These are phyloP conservation scores for Flaveria ramosissima DNA, from an alignment of 129 eudicot species.

Conservation along the genomic window DNA sequence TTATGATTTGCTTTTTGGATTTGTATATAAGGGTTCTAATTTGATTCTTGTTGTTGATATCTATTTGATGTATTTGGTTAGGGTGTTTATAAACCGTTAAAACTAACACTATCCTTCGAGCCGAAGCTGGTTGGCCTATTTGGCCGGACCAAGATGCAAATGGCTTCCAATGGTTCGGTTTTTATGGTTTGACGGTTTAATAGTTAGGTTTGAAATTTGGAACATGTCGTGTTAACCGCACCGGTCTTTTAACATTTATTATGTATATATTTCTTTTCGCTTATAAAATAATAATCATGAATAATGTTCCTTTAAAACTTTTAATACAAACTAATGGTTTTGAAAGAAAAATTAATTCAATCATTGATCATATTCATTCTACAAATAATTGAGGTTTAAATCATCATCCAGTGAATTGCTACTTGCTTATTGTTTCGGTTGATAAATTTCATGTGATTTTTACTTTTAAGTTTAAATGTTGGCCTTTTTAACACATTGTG, in stretches of 20 bases:
- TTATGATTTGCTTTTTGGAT: neutral
- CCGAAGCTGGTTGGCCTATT: neutral
- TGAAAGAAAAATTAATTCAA: neutral
- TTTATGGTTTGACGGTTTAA: no score
- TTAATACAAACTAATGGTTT: no score
- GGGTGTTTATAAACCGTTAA: neutral
- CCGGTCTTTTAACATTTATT: neutral
- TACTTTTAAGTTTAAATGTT: neutral
- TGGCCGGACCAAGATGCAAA: neutral
- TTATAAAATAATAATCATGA: no score
- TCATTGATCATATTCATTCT: neutral
- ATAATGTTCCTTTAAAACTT: no score
- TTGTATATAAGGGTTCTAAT: neutral
- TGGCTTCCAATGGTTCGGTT: neutral
- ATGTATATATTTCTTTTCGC: no score
- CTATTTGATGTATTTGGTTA: neutral
- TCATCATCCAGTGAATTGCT: neutral
- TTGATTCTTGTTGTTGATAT: neutral
- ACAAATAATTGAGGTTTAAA: neutral
- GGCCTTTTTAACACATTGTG: neutral
- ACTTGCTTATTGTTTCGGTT: conserved; percentile 10
- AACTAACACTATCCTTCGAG: no score
- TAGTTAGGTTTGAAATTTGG: no score
- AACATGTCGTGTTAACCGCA: neutral
- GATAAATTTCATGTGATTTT: neutral